Base-by-base conservation (phyloP, 1,284 basidiomycete species). In the Melanopsichium pennsylvanicum region DNA sequence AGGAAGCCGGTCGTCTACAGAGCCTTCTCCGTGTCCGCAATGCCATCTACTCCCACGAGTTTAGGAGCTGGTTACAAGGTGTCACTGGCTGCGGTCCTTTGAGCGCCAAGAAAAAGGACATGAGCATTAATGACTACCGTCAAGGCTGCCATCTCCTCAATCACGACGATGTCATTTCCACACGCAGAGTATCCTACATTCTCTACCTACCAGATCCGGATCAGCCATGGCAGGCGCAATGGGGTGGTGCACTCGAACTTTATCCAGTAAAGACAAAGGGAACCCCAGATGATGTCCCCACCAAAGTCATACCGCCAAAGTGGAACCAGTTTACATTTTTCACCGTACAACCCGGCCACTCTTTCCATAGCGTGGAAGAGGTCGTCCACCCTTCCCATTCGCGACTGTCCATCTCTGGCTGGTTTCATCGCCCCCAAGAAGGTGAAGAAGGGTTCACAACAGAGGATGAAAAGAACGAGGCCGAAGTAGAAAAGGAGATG, bases 271-370 rank as follows among this genome's bases (percentile, higher is more conserved):
- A 72, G 46, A 66, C 59, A 37, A 69, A 74, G 29, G 72, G 71
- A n/a, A 59, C 55, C 5, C 79, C 79, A 1, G 75, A 74, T 13
- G 60, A 73, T 16, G 18, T 72, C 2, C 79, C 79, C 0, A 63
- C 48, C 37, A 74, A 70, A 48, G 49, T 70, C 43, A 75, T 80
- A 35, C 78, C 79, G 9, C 76, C 76, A 15, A 73, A 89, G 71
- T 97, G 94, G 93, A 96, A 97, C 77, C 94, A 97, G 73, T 94
- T 97, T 77, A 88, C 96, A 34, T 93, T 97, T 82, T 98, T 98
- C 81, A 90, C 90, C 89, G 83, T 93, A 84, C 85, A 86, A 71
- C 86, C 86, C 0, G 92, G 95, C 0, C 86, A 87, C 81, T 97
- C 93, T 76, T 97, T 97, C 84, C 95, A 98, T 82, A 91, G 93